Base-by-base conservation (phyloP, 2,329 filamentous ascomycete species). In the Emmonsiellopsis sp. region DNA sequence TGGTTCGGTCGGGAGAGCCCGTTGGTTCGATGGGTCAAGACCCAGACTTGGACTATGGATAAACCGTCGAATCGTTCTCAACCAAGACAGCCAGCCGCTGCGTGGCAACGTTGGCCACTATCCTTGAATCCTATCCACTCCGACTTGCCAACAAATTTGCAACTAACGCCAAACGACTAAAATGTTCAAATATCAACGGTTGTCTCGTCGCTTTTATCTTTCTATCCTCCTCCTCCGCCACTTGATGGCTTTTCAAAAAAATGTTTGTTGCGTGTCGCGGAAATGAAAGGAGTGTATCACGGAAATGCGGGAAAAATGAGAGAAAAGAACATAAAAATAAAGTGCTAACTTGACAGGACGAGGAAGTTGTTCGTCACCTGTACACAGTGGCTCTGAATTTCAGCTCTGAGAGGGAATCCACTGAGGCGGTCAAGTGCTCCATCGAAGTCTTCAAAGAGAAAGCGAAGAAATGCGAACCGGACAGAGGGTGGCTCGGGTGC, bases 301-400 rank as follows among this genome's bases (percentile, higher is more conserved):
- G n/a, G 14, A 14, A 46, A 46, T 1, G 21, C 3, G 5, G 32
- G 32, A 36, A 17, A 27, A 21, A 21, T 21, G 33, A 48, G 46
- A 33, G 55, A 55, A 57, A 58, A 55, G 51, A 51, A 49, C 46
- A 36, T 21, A 33, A 27, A 45, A 49, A 36, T 21, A 34, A 49
- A 46, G 42, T 39, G 46, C 36, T 36, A 48, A 37, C 14, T 49
- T 51, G 52, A 46, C 53, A 51, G 39, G 34, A 44, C 39, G 49
- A 37, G 42, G 45, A 44, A 27, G 27, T 45, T 52, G 52, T 14
- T 9, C 13, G 42, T 63, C 60, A 62, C 58, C 58, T 61, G 56
- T 60, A 58, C 46, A 60, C 60, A 49, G 54, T 60, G 42, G 55
- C 55, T 58, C 55, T 58, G 56, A 61, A 59, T 60, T 58, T 60